Base-by-base conservation (phyloP, 208 protist species). In the Crithidia thermophila region DNA sequence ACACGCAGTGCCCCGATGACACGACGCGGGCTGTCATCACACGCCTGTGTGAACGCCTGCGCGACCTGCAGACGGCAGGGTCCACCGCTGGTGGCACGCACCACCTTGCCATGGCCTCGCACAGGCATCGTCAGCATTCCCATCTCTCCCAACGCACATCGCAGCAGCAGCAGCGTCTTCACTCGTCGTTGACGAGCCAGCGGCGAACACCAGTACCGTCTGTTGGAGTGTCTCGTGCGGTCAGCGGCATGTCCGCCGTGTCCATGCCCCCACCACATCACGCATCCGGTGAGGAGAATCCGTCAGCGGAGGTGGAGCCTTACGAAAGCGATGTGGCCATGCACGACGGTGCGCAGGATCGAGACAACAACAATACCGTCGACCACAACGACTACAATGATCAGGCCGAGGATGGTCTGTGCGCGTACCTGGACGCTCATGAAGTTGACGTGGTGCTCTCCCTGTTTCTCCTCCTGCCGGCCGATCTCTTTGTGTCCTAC, bases 401-500 rank as follows among this genome's bases (percentile, higher is more conserved):
- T 4, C 46, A 60, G 4, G 28, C 39, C 2, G 69, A 59, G 6
- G 53, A 33, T 2, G 55, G 31, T 14, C 33, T 33, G 9, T 75
- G 69, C 23, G 61, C 69, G 13, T 68, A 52, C 53, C 43, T 75
- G n/a, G 69, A 75, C 60, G 53, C 62, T 2, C 62, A 75, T 21
- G 69, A 75, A 23, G 61, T 69, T 27, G 77, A 84, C 52, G 40
- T 71, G 33, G 71, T 67, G 25, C 56, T 76, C 31, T 69, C 71
- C 13, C 87, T 85, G 7, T 87, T 83, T 50, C 81, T 93, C 11
- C 77, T 90, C 58, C 82, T 81, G 10, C 77, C 86, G 0, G 70
- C 82, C 31, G 87, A 93, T 36, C 68, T 88, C 20, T 93, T 93
- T 53, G 80, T 93, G 46, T 90, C 88, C 45, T 93, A 90, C 53